phyloP scores from a whole-genome alignment of 352 stramenopile species.

The Phytophthora tentaculata region DNA sequence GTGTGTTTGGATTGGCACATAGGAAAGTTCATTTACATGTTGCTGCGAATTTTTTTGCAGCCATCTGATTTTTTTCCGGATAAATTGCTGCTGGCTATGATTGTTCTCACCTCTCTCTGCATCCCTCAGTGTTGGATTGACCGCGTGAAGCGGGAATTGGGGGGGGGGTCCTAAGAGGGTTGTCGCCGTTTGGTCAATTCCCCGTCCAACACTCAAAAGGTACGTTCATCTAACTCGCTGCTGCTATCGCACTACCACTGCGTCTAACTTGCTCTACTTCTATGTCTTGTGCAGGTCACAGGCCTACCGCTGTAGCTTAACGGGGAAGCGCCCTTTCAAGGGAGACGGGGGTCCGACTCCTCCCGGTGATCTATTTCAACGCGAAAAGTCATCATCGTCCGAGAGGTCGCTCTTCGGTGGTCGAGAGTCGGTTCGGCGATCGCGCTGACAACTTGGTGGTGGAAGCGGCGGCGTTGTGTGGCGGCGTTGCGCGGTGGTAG shows the following conservation, averaged over 20 bases:
- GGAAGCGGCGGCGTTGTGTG: too few species aligned
- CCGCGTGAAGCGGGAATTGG: conserved; percentile 1
- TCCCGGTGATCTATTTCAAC: background rate
- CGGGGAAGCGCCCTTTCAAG: background rate
- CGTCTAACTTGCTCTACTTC: background rate
- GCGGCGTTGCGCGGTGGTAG: too few species aligned
- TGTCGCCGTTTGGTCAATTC: conserved; percentile 1
- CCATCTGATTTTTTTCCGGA: background rate
- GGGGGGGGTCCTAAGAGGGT: background rate
- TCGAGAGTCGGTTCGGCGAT: too few species aligned
- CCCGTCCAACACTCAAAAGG: conserved; percentile 2
- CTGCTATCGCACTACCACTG: background rate
- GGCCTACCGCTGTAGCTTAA: conserved; percentile 10
- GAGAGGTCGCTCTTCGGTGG: too few species aligned
- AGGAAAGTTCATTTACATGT: background rate
- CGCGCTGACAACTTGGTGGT: too few species aligned
- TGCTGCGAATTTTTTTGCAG: background rate
- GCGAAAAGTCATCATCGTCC: too few species aligned
- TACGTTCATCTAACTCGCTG: background rate
- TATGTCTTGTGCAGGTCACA: background rate
- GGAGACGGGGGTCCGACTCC: conserved; percentile 1
- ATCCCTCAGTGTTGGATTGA: conserved; percentile 1
- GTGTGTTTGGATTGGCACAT: background rate
- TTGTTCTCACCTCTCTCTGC: background rate
- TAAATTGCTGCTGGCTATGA: background rate